Conservation (phyloP, 495 filamentous ascomycete species). For the Talaromyces stipitatus region DNA sequence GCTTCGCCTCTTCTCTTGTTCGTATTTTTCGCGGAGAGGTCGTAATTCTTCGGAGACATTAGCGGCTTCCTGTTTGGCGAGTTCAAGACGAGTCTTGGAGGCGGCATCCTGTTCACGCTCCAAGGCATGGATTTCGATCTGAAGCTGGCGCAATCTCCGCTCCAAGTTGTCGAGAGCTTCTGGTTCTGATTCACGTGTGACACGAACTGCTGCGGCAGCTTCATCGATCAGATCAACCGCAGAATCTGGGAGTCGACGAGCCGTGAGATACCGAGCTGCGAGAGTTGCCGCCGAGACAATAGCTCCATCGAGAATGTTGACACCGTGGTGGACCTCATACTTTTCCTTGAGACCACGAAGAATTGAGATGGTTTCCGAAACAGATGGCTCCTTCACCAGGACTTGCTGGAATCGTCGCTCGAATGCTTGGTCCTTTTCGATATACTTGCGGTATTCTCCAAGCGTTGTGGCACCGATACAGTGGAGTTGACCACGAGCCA, state of each 20-base stretch:
- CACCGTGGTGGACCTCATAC: conserved; percentile 97
- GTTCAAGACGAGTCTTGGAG: conserved; percentile 68
- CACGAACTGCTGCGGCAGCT: conserved; percentile 87
- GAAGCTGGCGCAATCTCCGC: conserved; percentile 75
- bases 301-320: conserved; percentile 87
- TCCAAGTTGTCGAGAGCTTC: conserved; percentile 91
- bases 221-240: conserved; percentile 96
- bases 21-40: conserved; percentile 91
- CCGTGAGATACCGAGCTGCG: conserved; percentile 85
- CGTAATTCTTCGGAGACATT: conserved; percentile 88
- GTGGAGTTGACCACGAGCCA: conserved; percentile 91
- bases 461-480: conserved; percentile 96
- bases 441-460: conserved; percentile 95
- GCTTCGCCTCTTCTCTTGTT: conserved; percentile 79
- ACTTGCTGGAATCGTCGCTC: conserved; percentile 98
- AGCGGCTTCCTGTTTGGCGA: conserved; percentile 80
- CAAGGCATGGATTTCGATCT: conserved; percentile 94
- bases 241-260: conserved; percentile 85
- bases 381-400: conserved; percentile 82
- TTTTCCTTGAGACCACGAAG: conserved; percentile 94
- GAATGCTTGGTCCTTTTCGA: conserved; percentile 96
- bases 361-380: conserved; percentile 90
- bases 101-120: conserved; percentile 92
- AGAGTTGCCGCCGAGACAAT: conserved; percentile 86
- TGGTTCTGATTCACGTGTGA: conserved; percentile 90